Evolutionary conservation across 257 asterid genomes (phyloP).

Genomic region (Solanum pinnatisectum): DNA sequence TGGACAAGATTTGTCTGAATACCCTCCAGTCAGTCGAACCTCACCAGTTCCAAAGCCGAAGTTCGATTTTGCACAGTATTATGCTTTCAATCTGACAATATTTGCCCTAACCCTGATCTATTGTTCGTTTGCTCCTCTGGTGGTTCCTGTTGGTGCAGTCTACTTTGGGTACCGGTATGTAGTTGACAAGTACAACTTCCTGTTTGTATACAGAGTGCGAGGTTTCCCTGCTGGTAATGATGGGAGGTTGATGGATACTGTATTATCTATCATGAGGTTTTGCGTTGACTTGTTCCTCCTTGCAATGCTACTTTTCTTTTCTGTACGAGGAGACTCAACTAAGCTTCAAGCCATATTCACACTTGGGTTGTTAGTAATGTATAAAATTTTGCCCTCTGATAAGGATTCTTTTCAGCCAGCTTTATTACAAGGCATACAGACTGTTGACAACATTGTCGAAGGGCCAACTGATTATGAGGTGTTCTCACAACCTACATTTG

Average conservation of each 20-base stretch:
- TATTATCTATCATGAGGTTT: constrained; percentile 65
- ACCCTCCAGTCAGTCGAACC: constrained; percentile 91
- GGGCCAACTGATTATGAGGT: constrained; percentile 89
- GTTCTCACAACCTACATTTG: constrained; percentile 76
- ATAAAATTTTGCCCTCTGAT: constrained; percentile 68
- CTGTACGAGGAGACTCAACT: constrained; percentile 67
- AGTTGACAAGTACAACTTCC: constrained; percentile 93
- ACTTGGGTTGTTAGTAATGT: constrained; percentile 61
- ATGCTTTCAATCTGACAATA: constrained; percentile 94
- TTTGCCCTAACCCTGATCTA: constrained; percentile 87
- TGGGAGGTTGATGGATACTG: constrained; percentile 93
- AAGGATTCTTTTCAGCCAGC: constrained; percentile 52
- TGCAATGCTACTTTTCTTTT: constrained; percentile 76
- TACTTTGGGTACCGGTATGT: constrained; percentile 92
- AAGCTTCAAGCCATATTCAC: constrained; percentile 98
- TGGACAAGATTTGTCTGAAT: constrained; percentile 71
- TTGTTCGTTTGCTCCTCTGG: constrained; percentile 86
- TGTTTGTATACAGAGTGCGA: constrained; percentile 83
- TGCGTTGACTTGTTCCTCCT: constrained; percentile 73
- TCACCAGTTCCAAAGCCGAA: constrained; percentile 93
- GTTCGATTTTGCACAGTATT: constrained; percentile 91
- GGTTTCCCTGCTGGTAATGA: constrained; percentile 98
- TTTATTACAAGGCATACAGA: constrained; percentile 63
- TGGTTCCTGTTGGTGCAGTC: constrained; percentile 85
- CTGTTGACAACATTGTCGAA: constrained; percentile 49